Percentiles rank a stretch among this genome's conserved stretches.
Evolutionary conservation across 805 yeast species (phyloP).

Genomic region (Yamadazyma philogaea): DNA sequence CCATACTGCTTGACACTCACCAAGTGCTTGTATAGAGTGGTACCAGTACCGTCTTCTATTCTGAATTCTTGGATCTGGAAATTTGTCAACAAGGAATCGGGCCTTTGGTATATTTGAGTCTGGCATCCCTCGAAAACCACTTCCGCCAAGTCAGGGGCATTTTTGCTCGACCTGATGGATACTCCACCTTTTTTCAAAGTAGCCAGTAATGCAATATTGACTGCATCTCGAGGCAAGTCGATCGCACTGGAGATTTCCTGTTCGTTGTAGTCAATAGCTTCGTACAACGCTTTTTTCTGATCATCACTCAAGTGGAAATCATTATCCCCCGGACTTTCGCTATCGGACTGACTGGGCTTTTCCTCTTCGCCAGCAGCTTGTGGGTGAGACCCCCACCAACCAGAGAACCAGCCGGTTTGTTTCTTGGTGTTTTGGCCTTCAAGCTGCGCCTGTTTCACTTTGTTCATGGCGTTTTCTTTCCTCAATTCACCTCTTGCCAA

Average conservation of each 20-base stretch:
- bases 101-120: conserved; percentile 68
- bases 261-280: conserved; percentile 90
- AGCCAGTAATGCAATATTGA: conserved; percentile 64
- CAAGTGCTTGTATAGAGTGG: conserved; percentile 78
- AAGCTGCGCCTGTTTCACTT: conserved; percentile 15
- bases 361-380: conserved; percentile 9
- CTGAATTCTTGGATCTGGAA: conserved; percentile 77
- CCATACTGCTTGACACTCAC: conserved; percentile 74
- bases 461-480: conserved; percentile 43
- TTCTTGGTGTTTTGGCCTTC: conserved; percentile 6
- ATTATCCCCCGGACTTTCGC: conserved; percentile 16
- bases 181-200: conserved; percentile 76
- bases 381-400: conserved; percentile 55
- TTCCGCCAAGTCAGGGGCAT: conserved; percentile 59
- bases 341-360: neutral
- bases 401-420: conserved; percentile 61
- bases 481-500: conserved; percentile 66
- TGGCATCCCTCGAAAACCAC: conserved; percentile 80
- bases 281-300: conserved; percentile 84
- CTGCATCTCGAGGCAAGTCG: conserved; percentile 70
- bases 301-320: conserved; percentile 63
- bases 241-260: conserved; percentile 45
- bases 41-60: conserved; percentile 82
- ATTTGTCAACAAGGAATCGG: conserved; percentile 69
- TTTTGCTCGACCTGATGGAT: conserved; percentile 47